phyloP scores from a whole-genome alignment of 345 rosid genomes.

The Ceriops tagal region DNA sequence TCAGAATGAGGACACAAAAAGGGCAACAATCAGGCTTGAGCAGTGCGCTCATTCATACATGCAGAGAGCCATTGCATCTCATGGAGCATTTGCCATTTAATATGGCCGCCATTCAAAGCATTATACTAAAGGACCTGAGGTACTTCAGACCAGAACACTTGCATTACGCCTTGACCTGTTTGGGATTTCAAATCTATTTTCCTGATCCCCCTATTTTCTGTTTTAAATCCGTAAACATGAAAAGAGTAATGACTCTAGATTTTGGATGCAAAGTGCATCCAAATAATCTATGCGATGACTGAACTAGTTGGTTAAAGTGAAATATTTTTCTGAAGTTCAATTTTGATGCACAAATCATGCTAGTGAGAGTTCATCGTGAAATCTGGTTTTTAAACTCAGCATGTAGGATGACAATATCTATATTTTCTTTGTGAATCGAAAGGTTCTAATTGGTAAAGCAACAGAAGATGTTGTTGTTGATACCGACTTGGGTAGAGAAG shows the following conservation, averaged over 20 bases:
- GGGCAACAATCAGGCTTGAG: conserved; percentile 66
- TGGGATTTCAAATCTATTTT: background rate
- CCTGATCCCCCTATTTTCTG: background rate
- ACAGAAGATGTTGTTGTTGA: conserved; percentile 61
- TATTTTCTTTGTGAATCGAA: conserved; percentile 7
- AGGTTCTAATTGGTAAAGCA: conserved; percentile 80
- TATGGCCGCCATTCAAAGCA: conserved; percentile 72
- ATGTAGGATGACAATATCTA: background rate
- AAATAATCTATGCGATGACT: background rate
- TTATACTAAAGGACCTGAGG: conserved; percentile 77
- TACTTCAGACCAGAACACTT: conserved; percentile 17
- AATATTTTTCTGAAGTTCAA: conserved; percentile 2
- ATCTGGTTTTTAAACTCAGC: background rate
- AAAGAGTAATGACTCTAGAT: background rate
- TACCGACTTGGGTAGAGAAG: conserved; percentile 70
- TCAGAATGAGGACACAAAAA: conserved; percentile 54
- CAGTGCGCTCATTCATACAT: conserved; percentile 64
- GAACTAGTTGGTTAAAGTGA: background rate
- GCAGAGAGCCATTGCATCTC: conserved; percentile 73
- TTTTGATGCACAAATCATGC: background rate
- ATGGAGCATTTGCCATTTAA: conserved; percentile 64
- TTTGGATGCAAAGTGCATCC: background rate
- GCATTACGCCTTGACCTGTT: no score
- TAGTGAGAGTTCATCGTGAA: background rate
- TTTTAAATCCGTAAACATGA: no score